A percentile compares a stretch with the other conserved stretches of the same genome.
These are phyloP conservation scores for Warburgia ugandensis DNA, from an alignment of 164 flowering plant species.

Conservation along the genomic window DNA sequence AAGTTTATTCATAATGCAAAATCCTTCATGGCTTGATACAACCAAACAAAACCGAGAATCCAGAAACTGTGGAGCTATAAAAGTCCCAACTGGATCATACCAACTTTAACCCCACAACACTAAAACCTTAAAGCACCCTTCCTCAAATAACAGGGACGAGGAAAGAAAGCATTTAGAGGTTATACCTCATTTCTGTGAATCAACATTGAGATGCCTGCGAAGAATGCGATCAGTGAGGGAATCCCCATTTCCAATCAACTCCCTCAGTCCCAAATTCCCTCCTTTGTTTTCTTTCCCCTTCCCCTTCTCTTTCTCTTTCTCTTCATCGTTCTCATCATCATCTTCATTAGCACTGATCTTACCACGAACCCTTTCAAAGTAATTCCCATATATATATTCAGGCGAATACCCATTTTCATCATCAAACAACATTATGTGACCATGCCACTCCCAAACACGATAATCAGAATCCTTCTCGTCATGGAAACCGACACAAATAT, in stretches of 20 bases:
- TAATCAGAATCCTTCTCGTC: slow-evolving; percentile 62
- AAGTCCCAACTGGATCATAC: too few relatives aligned
- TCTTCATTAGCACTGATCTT: slow-evolving; percentile 7
- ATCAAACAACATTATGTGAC: slow-evolving; percentile 85
- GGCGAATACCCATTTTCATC: slow-evolving; percentile 74
- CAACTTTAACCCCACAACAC: too few relatives aligned
- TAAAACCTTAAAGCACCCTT: too few relatives aligned
- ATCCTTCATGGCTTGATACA: too few relatives aligned
- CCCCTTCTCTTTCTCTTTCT: slow-evolving; percentile 25
- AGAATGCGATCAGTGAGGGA: slow-evolving; percentile 45
- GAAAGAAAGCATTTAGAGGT: too few relatives aligned
- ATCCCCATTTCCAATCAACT: slow-evolving; percentile 49
- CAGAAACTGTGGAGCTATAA: too few relatives aligned
- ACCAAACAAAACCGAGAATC: too few relatives aligned
- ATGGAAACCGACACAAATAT: slow-evolving; percentile 77
- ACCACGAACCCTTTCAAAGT: slow-evolving; percentile 68
- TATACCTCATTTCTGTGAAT: too few relatives aligned
- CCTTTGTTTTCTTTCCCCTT: too few relatives aligned
- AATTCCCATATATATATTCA: slow-evolving; percentile 92
- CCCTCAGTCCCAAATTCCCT: slow-evolving; percentile 59
- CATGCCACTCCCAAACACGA: slow-evolving; percentile 99
- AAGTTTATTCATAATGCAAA: too few relatives aligned
- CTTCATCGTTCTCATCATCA: slow-evolving; percentile 6
- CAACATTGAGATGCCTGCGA: slow-evolving; percentile 51
- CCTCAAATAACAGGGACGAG: too few relatives aligned